These are phyloP conservation scores for Amniculicola lignicola DNA, from an alignment of 495 filamentous ascomycete genomes.

Conservation along the genomic window DNA sequence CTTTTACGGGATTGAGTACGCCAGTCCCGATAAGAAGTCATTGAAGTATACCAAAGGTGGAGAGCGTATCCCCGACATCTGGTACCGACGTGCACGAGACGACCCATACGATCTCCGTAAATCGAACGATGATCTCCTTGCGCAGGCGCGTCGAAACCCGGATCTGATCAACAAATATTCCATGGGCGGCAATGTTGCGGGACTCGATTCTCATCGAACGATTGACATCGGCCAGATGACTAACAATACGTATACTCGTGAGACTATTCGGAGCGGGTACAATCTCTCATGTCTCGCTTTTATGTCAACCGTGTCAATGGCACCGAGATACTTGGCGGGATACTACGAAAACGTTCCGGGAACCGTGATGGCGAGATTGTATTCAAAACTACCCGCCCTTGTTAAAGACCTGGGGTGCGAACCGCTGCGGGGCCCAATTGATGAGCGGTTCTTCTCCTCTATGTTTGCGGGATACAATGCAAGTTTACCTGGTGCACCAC, in stretches of 20 bases:
- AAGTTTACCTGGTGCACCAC: no score
- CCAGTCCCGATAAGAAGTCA: not conserved
- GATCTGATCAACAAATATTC: conserved; percentile 18
- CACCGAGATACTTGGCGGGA: no score
- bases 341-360: no score
- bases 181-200: conserved; percentile 14
- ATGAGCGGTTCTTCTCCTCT: no score
- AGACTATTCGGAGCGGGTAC: conserved; percentile 1
- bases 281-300: conserved; percentile 16
- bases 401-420: no score
- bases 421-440: no score
- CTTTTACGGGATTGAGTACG: not conserved
- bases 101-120: not conserved
- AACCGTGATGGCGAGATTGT: no score
- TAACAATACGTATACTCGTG: conserved; percentile 8
- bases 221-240: conserved; percentile 5
- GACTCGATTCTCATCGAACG: conserved; percentile 8
- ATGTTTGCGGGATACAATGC: no score
- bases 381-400: no score
- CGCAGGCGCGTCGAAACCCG: not conserved
- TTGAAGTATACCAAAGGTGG: conserved; percentile 4
- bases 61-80: conserved; percentile 8
- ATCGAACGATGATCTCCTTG: conserved; percentile 11
- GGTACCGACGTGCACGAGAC: conserved; percentile 9
- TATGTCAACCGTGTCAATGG: no score